These are phyloP conservation scores for Pholiota microspora DNA, from an alignment of 768 basidiomycete species.

Conservation along the genomic window DNA sequence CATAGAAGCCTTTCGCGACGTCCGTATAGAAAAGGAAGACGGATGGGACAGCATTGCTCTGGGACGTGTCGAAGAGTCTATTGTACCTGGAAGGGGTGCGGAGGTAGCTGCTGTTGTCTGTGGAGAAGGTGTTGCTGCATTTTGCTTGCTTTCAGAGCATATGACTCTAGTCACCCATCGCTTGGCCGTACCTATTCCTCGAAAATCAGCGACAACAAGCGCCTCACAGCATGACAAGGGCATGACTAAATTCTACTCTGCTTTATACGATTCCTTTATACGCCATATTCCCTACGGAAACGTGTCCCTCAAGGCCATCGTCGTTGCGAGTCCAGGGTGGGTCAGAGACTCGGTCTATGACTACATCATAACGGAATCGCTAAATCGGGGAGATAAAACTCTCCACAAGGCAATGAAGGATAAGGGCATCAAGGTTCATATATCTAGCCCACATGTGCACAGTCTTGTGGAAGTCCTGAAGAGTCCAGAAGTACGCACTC, in stretches of 20 bases:
- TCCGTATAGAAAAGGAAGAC: slow-evolving; percentile 81
- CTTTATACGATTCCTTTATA: slow-evolving; percentile 81
- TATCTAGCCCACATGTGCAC: slow-evolving; percentile 93
- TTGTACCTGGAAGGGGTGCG: slow-evolving; percentile 90
- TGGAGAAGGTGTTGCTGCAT: slow-evolving; percentile 92
- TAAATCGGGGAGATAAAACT: slow-evolving; percentile 75
- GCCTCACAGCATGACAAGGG: slow-evolving; percentile 93
- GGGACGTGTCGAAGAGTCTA: slow-evolving; percentile 81
- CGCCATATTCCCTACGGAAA: slow-evolving; percentile 87
- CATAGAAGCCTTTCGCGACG: slow-evolving; percentile 86
- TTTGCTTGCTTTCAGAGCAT: slow-evolving; percentile 94
- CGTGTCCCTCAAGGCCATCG: slow-evolving; percentile 77
- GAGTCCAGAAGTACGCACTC: slow-evolving; percentile 79
- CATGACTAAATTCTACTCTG: slow-evolving; percentile 76
- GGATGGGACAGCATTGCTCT: slow-evolving; percentile 94
- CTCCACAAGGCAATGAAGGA: slow-evolving; percentile 73
- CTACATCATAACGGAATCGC: slow-evolving; percentile 80
- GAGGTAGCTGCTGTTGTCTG: slow-evolving; percentile 96
- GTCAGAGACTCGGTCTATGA: slow-evolving; percentile 86
- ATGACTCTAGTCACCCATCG: slow-evolving; percentile 94
- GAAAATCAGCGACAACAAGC: slow-evolving; percentile 83
- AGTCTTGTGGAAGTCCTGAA: slow-evolving; percentile 92
- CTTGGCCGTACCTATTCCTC: slow-evolving; percentile 83
- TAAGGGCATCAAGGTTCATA: slow-evolving; percentile 88
- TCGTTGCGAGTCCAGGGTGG: slow-evolving; percentile 97